Evolutionary conservation across 2,329 filamentous ascomycete species (phyloP).

Genomic region (Curvularia sp.): DNA sequence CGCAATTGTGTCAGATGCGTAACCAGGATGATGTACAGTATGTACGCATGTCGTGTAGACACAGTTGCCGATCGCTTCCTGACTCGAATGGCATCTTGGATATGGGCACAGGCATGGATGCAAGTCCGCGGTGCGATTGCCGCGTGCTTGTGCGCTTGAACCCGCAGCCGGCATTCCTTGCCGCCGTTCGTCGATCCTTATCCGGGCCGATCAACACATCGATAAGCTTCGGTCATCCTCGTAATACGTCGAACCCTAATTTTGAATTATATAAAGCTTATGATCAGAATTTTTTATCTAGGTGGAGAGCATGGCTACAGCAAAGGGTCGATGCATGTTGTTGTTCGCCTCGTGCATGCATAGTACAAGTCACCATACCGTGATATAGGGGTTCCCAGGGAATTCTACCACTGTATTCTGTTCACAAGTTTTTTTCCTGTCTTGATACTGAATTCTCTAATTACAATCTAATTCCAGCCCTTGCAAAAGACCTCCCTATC

Average conservation of each 20-base stretch:
- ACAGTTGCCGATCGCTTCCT: conserved; percentile 1
- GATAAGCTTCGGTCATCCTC: conserved; percentile 7
- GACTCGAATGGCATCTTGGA: not conserved
- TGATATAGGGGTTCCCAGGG: not conserved
- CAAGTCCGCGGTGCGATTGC: not conserved
- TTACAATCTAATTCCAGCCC: not conserved
- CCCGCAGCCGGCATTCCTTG: conserved; percentile 2
- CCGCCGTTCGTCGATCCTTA: conserved; percentile 15
- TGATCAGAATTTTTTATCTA: not conserved
- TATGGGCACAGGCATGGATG: not conserved
- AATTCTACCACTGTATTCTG: not conserved
- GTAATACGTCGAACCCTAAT: conserved; percentile 1
- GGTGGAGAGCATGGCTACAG: not conserved
- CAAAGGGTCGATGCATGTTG: not conserved
- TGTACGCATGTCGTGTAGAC: not conserved
- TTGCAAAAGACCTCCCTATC: not conserved
- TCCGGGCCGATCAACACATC: conserved; percentile 4
- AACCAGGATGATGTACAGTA: not conserved
- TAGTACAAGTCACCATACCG: not conserved
- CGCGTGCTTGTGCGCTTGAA: conserved; percentile 5
- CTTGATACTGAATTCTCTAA: not conserved
- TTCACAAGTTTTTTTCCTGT: not conserved
- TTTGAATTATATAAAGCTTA: not conserved
- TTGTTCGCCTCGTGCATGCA: not conserved
- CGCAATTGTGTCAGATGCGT: not conserved